Conservation (phyloP, 176 grass and related monocot species). For the Lolium multiflorum region DNA sequence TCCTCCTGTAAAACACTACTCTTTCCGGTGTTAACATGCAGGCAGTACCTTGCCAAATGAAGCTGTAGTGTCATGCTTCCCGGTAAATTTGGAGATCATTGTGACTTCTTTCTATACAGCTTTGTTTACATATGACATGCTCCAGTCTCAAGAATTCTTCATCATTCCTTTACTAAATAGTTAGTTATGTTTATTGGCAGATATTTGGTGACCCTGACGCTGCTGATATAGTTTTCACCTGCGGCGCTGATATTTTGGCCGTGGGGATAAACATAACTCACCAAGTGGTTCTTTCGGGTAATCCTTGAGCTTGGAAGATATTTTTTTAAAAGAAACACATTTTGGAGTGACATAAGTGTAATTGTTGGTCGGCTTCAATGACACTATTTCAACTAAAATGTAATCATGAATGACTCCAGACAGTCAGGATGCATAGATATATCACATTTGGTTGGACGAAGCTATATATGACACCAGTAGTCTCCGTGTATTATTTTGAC, state of each 20-base stretch:
- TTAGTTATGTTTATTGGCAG: constrained; percentile 46
- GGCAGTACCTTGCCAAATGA: too few relatives aligned
- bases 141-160: neutral
- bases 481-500: constrained; percentile 25
- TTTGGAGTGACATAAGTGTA: neutral
- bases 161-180: constrained; percentile 20
- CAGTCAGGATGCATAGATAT: neutral
- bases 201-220: constrained; percentile 92
- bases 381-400: neutral
- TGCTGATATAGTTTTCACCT: constrained; percentile 90
- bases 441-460: neutral
- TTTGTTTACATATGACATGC: neutral
- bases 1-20: constrained; percentile 19
- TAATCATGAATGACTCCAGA: neutral
- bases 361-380: neutral
- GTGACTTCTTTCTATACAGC: neutral
- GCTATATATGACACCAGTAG: neutral
- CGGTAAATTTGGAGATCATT: neutral
- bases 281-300: constrained; percentile 89
- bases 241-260: constrained; percentile 88
- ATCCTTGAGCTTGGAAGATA: constrained; percentile 1
- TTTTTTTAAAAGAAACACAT: neutral
- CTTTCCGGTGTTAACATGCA: neutral
- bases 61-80: neutral
- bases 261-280: constrained; percentile 92